These are phyloP conservation scores for Penicillium simplicissimum DNA, from an alignment of 495 filamentous ascomycete genomes.

Conservation along the genomic window DNA sequence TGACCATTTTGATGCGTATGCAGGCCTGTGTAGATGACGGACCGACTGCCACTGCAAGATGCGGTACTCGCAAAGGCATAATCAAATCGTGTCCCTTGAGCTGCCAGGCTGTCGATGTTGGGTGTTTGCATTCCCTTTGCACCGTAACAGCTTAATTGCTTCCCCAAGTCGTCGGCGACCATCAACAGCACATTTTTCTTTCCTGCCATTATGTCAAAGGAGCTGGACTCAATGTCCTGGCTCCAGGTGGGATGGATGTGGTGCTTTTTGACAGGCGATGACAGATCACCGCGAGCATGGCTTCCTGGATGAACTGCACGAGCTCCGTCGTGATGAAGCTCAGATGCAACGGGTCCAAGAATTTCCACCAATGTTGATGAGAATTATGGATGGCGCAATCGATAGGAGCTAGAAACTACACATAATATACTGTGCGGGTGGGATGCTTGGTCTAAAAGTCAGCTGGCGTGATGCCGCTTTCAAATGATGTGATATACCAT, in stretches of 20 bases:
- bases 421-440: not conserved
- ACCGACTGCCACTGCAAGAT: conserved; percentile 46
- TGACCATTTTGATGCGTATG: conserved; percentile 51
- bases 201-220: not conserved
- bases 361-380: not conserved
- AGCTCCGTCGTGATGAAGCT: not conserved
- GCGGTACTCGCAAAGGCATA: conserved; percentile 48
- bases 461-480: not conserved
- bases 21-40: conserved; percentile 47
- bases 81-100: conserved; percentile 34
- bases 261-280: no score
- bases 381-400: not conserved
- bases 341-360: not conserved
- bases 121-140: conserved; percentile 34
- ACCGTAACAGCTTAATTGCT: conserved; percentile 42
- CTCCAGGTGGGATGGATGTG: not conserved
- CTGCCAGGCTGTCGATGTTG: conserved; percentile 39
- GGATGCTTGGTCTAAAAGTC: not conserved
- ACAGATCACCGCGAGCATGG: no score
- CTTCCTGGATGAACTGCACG: not conserved
- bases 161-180: conserved; percentile 47
- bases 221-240: not conserved
- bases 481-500: no score
- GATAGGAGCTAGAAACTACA: not conserved
- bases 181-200: conserved; percentile 40